These are phyloP conservation scores for Ceratocystis huliohia DNA, from an alignment of 2,329 filamentous ascomycete genomes.

Conservation along the genomic window DNA sequence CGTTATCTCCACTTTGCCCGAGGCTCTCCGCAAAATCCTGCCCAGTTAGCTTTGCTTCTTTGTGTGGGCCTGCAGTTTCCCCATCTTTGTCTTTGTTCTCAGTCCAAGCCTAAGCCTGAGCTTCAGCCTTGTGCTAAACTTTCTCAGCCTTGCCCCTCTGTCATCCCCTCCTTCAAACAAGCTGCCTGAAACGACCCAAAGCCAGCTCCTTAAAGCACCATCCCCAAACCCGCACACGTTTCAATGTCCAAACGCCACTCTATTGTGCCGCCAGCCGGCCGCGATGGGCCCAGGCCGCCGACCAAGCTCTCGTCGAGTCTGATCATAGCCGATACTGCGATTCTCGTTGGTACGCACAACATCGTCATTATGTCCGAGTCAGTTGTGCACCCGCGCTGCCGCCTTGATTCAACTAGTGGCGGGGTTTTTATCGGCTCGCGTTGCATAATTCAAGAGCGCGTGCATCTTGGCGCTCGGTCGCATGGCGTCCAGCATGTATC, in stretches of 20 bases:
- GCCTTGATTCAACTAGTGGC: constrained; percentile 64
- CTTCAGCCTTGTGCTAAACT: not conserved
- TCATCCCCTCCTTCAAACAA: not conserved
- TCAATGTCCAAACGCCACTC: constrained; percentile 39
- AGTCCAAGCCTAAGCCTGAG: not conserved
- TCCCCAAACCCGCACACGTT: not conserved
- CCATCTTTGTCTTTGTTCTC: constrained; percentile 12
- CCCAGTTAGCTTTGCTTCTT: not conserved
- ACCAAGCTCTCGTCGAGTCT: constrained; percentile 48
- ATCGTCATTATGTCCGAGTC: constrained; percentile 67
- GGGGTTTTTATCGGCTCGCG: constrained; percentile 69
- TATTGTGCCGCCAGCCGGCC: constrained; percentile 40
- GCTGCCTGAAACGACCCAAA: not conserved
- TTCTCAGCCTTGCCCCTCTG: constrained; percentile 16
- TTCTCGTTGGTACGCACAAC: constrained; percentile 57
- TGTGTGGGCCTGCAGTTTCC: constrained; percentile 4
- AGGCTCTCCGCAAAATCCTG: constrained; percentile 16
- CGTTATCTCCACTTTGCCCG: constrained; percentile 16
- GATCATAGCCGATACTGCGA: constrained; percentile 49
- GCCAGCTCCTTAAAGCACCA: not conserved
- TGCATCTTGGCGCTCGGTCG: constrained; percentile 39
- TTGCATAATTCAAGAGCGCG: constrained; percentile 67
- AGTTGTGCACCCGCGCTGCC: constrained; percentile 74
- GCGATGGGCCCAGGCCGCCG: constrained; percentile 44
- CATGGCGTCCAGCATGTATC: constrained; percentile 17